phyloP scores from a whole-genome alignment of 148 eudicot species.

The Silene uniflora region DNA sequence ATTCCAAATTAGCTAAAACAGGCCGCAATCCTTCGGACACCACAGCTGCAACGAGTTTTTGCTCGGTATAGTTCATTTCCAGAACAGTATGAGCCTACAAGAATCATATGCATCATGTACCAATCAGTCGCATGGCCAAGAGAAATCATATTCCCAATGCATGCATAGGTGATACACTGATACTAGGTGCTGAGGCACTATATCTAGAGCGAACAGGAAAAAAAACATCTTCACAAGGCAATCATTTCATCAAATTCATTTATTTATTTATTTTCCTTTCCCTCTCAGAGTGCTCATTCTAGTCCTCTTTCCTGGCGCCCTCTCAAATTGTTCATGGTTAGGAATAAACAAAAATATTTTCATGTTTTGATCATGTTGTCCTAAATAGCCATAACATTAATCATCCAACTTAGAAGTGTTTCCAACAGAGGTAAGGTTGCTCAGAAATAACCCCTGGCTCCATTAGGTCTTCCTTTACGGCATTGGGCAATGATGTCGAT shows the following conservation, averaged over 20 bases:
- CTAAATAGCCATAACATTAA: neutral
- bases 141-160: too few relatives aligned
- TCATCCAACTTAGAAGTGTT: slow-evolving; percentile 1
- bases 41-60: slow-evolving; percentile 90
- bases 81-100: slow-evolving; percentile 97
- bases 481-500: neutral
- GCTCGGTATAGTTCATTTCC: slow-evolving; percentile 98
- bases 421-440: neutral
- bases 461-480: neutral
- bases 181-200: too few relatives aligned
- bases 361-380: neutral
- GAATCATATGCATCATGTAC: slow-evolving; percentile 10
- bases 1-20: slow-evolving; percentile 48
- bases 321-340: neutral
- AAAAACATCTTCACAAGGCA: neutral
- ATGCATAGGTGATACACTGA: too few relatives aligned
- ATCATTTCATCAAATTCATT: neutral
- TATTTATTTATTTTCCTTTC: neutral
- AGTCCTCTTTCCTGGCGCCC: neutral
- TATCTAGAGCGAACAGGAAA: too few relatives aligned
- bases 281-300: neutral
- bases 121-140: too few relatives aligned
- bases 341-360: neutral
- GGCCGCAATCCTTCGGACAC: slow-evolving; percentile 85
- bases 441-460: neutral